Percentiles rank a stretch among this genome's conserved stretches.
phyloP scores from a whole-genome alignment of 139 green algal species.

The Chlorella sp. region DNA sequence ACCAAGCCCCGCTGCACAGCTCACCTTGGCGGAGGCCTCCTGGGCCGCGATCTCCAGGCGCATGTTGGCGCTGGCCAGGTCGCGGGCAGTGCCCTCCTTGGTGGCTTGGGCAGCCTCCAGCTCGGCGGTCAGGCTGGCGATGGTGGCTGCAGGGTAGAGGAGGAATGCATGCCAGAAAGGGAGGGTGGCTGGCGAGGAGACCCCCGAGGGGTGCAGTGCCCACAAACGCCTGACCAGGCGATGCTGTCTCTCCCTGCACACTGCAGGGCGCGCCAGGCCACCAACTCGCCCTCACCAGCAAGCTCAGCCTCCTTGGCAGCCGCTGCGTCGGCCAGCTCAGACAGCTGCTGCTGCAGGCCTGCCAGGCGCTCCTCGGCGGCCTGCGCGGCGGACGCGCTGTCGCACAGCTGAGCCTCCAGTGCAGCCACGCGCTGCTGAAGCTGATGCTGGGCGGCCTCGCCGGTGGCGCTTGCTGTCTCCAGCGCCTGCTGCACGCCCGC shows the following conservation, averaged over 20 bases:
- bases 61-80: conserved; percentile 34
- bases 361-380: neutral
- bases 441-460: neutral
- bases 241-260: too few species aligned
- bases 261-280: too few species aligned
- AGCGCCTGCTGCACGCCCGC: conserved; percentile 5
- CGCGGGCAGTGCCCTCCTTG: conserved; percentile 5
- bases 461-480: neutral
- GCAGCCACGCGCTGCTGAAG: neutral
- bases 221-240: too few species aligned
- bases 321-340: neutral
- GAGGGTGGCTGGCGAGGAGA: too few species aligned
- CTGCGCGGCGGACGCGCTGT: neutral
- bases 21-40: conserved; percentile 11
- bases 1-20: neutral
- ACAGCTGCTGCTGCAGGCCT: neutral
- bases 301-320: conserved; percentile 24
- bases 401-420: conserved; percentile 11
- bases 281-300: neutral
- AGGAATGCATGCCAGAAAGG: too few species aligned
- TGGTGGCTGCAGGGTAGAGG: neutral
- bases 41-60: conserved; percentile 17
- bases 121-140: neutral
- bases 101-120: conserved; percentile 1
- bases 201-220: too few species aligned